Base-by-base conservation (phyloP, 352 stramenopile genomes). In the Globisporangium sylvaticum region DNA sequence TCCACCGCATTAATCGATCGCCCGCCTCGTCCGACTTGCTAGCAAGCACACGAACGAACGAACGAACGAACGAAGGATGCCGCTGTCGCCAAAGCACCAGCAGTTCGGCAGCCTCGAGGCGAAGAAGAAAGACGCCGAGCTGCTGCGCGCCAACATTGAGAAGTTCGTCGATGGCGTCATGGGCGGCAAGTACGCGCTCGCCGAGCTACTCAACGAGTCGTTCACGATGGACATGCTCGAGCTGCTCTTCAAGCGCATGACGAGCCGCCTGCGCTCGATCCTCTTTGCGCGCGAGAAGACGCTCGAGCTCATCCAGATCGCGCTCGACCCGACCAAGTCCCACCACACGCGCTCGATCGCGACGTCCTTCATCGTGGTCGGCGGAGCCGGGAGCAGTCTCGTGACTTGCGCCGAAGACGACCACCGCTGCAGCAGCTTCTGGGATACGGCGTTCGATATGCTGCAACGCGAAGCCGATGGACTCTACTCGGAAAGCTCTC, bases 201-300 rank as follows among this genome's bases (percentile, higher is more conserved):
- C 73, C 5, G 70, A 90, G 59, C 69, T 94, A 52, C 77, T 94
- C 31, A 94, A 94, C 72, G 84, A 91, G 70, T 88, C 76, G 22
- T 94, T 94, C 70, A 80, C 83, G 65, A 83, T 88, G 64, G 83
- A 94, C 37, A 94, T 94, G 86, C 68, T 94, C 32, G 86, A 94
- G 44, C 68, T 94, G 62, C 81, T 94, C 29, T 90, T 94, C 67
- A 94, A 94, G 73, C 84, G 86, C 66, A 94, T 94, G 86, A 94
- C 86, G 55, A 82, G 69, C 64, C 83, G 85, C 18, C 71, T 94
- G 66, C 86, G 86, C 53, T 70, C 77, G 58, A 90, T 92, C 58
- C 71, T 94, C 20, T 94, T 94, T 66, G 74, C 81, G 20, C 70
- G 81, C 12, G 73, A 85, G 24, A 90, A 89, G 72, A 88, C 80